Conservation (phyloP, 2,329 filamentous ascomycete species). For the Erysiphe pulchra region DNA sequence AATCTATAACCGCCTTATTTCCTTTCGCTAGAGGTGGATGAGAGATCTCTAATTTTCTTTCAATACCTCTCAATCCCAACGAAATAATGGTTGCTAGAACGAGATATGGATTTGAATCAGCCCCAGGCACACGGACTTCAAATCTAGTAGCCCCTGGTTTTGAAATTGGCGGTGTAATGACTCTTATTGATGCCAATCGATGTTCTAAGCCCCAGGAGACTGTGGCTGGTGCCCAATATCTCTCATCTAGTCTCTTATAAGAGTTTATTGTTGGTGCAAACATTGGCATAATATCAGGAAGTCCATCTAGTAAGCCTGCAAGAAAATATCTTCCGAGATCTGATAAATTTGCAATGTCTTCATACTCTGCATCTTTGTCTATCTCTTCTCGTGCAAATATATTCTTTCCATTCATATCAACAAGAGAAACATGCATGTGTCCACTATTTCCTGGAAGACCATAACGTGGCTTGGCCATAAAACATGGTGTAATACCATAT, state of each 20-base stretch:
- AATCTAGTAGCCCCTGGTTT: conserved; percentile 73
- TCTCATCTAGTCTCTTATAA: conserved; percentile 94
- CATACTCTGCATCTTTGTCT: conserved; percentile 45
- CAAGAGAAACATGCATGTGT: conserved; percentile 81
- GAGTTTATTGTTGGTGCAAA: conserved; percentile 89
- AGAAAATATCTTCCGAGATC: conserved; percentile 83
- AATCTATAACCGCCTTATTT: conserved; percentile 47
- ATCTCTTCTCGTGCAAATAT: conserved; percentile 48
- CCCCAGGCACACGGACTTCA: conserved; percentile 81
- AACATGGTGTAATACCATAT: conserved; percentile 82
- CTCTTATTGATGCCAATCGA: conserved; percentile 66
- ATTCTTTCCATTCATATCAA: conserved; percentile 59
- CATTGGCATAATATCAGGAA: conserved; percentile 88
- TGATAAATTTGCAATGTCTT: conserved; percentile 56
- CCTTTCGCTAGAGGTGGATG: conserved; percentile 67
- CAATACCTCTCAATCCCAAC: conserved; percentile 71
- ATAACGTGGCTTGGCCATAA: conserved; percentile 92
- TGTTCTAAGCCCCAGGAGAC: conserved; percentile 95
- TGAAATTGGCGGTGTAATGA: conserved; percentile 71
- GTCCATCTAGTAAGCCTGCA: conserved; percentile 63
- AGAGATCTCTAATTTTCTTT: conserved; percentile 69
- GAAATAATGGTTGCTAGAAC: conserved; percentile 71
- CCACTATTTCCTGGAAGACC: conserved; percentile 85
- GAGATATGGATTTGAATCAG: conserved; percentile 71
- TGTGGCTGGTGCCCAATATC: conserved; percentile 96